phyloP scores from a whole-genome alignment of 352 stramenopile species.

The Phytopythium cucurbitacearum region DNA sequence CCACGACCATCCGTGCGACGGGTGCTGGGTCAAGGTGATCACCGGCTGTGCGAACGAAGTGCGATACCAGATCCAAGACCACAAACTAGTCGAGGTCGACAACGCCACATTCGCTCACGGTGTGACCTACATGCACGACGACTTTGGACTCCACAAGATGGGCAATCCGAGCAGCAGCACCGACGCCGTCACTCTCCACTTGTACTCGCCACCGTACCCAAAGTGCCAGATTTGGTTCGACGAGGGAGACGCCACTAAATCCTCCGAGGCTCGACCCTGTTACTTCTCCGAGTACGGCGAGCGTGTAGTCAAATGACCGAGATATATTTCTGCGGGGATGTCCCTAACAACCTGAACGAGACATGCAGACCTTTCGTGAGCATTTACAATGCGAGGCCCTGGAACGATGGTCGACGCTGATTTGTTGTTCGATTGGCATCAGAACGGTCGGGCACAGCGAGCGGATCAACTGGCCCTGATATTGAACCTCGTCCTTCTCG shows the following conservation, averaged over 20 bases:
- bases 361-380: neutral
- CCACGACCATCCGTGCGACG: slow-evolving; percentile 87
- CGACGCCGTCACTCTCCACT: slow-evolving; percentile 69
- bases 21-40: slow-evolving; percentile 79
- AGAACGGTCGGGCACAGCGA: slow-evolving; percentile 33
- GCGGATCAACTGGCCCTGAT: slow-evolving; percentile 50
- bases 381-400: slow-evolving; percentile 43
- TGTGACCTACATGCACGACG: slow-evolving; percentile 65
- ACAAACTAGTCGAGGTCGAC: slow-evolving; percentile 19
- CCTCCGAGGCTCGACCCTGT: slow-evolving; percentile 58
- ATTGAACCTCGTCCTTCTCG: slow-evolving; percentile 26
- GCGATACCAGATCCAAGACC: slow-evolving; percentile 39
- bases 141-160: slow-evolving; percentile 83
- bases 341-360: no score
- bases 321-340: slow-evolving; percentile 12
- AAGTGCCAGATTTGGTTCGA: slow-evolving; percentile 82
- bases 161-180: slow-evolving; percentile 36
- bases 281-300: slow-evolving; percentile 78
- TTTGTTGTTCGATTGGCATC: slow-evolving; percentile 31
- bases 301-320: slow-evolving; percentile 10
- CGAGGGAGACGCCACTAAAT: slow-evolving; percentile 39
- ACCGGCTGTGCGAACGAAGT: slow-evolving; percentile 67
- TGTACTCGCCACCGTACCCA: slow-evolving; percentile 82
- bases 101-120: slow-evolving; percentile 24
- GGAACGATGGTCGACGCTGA: slow-evolving; percentile 51